These are phyloP conservation scores for Keithomyces neogunnii DNA, from an alignment of 2,329 filamentous ascomycete genomes.

Conservation along the genomic window DNA sequence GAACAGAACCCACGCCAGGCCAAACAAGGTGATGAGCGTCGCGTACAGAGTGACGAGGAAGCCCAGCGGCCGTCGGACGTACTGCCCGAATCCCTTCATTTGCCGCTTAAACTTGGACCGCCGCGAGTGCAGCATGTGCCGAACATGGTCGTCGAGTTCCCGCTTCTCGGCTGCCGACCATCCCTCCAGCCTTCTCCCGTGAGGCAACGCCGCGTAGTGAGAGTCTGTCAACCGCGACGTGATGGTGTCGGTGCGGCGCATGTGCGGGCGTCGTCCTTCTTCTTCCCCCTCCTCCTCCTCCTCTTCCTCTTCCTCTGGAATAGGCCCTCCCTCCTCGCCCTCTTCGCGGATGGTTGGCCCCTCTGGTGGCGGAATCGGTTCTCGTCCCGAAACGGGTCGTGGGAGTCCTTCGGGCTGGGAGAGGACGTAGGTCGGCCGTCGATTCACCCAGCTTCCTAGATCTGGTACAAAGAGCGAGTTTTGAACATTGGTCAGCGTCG, in stretches of 20 bases:
- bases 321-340: background rate
- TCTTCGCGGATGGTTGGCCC: slow-evolving; percentile 7
- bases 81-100: slow-evolving; percentile 74
- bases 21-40: slow-evolving; percentile 73
- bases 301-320: slow-evolving; percentile 7
- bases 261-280: slow-evolving; percentile 14
- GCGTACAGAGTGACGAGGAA: slow-evolving; percentile 81
- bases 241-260: slow-evolving; percentile 47
- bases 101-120: slow-evolving; percentile 70
- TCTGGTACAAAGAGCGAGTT: slow-evolving; percentile 83
- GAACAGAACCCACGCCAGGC: slow-evolving; percentile 84
- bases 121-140: slow-evolving; percentile 79
- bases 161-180: slow-evolving; percentile 69
- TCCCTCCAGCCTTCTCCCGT: slow-evolving; percentile 61
- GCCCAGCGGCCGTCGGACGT: slow-evolving; percentile 66
- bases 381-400: background rate
- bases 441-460: slow-evolving; percentile 66
- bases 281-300: slow-evolving; percentile 13
- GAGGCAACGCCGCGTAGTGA: slow-evolving; percentile 72
- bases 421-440: slow-evolving; percentile 69
- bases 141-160: slow-evolving; percentile 76
- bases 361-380: slow-evolving; percentile 7
- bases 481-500: slow-evolving; percentile 80
- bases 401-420: slow-evolving; percentile 29
- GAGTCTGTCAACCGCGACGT: slow-evolving; percentile 59